Evolutionary conservation across 345 rosid species (phyloP).

Genomic region (Linum trigynum): DNA sequence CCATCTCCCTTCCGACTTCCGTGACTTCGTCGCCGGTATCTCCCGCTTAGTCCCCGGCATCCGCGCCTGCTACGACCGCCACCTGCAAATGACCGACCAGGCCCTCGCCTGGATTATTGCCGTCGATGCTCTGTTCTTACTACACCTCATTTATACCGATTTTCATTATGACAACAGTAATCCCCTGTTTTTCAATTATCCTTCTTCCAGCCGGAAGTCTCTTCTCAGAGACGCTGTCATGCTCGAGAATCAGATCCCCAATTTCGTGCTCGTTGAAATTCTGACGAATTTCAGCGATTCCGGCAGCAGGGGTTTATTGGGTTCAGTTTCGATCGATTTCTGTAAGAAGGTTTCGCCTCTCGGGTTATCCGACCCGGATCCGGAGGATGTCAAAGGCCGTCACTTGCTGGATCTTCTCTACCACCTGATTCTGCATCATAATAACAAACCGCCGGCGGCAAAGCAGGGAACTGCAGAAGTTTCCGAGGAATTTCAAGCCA

Average conservation of each 20-base stretch:
- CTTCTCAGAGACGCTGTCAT: background rate
- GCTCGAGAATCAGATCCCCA: constrained; percentile 6
- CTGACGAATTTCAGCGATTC: background rate
- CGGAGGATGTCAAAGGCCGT: background rate
- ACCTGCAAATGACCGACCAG: background rate
- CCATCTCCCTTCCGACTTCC: background rate
- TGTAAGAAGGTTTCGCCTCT: background rate
- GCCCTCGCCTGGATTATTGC: constrained; percentile 3
- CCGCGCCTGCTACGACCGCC: background rate
- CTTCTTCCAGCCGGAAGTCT: background rate
- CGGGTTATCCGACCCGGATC: background rate
- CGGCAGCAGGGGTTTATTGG: background rate
- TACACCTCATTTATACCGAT: background rate
- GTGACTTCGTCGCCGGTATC: background rate
- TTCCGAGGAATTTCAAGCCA: background rate
- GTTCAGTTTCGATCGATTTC: background rate
- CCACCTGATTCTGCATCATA: background rate
- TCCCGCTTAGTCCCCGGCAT: background rate
- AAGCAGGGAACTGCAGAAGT: no score
- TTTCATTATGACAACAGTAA: background rate
- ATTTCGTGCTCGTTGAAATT: background rate
- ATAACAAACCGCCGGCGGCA: no score
- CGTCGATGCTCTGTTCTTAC: constrained; percentile 2
- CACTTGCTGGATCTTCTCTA: background rate
- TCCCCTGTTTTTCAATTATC: background rate